Evolutionary conservation across 2,329 filamentous ascomycete genomes (phyloP).

Genomic region (Dactylellina drechsleri): DNA sequence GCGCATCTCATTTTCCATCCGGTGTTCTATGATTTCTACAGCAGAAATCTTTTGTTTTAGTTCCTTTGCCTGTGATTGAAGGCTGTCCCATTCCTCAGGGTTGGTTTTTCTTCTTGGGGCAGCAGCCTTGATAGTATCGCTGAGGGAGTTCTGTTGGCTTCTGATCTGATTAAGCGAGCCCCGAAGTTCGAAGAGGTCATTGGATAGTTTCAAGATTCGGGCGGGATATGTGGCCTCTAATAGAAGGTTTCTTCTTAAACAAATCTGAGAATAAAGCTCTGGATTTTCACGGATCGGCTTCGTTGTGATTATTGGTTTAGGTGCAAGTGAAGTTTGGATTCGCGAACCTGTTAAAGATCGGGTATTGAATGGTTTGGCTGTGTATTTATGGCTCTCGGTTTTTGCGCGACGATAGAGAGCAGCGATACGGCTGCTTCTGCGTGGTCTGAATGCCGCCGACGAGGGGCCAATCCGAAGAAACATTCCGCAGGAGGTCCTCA

Average conservation of each 20-base stretch:
- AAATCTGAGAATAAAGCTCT: constrained; percentile 82
- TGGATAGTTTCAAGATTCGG: constrained; percentile 69
- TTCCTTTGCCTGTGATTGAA: constrained; percentile 72
- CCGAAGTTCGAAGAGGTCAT: constrained; percentile 72
- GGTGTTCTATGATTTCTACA: constrained; percentile 72
- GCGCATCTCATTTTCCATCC: constrained; percentile 73
- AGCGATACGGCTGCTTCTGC: too few relatives aligned
- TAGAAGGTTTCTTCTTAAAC: constrained; percentile 83
- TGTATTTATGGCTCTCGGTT: too few relatives aligned
- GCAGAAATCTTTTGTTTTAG: constrained; percentile 72
- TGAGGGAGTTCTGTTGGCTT: constrained; percentile 74
- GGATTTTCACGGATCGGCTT: constrained; percentile 90
- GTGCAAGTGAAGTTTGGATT: constrained; percentile 65
- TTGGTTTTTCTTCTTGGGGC: constrained; percentile 63
- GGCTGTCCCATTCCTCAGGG: constrained; percentile 63
- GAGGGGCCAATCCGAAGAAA: too few relatives aligned
- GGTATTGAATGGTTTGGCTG: too few relatives aligned
- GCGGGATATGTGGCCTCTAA: constrained; percentile 67
- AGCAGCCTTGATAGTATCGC: constrained; percentile 66
- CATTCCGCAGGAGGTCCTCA: too few relatives aligned
- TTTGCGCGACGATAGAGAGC: too few relatives aligned
- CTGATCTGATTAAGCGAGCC: constrained; percentile 70
- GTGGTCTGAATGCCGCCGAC: too few relatives aligned
- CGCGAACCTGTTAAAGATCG: too few relatives aligned
- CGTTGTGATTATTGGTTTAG: constrained; percentile 81